Base-by-base conservation (phyloP, 1,139 yeast genomes). In the Taiozyma sp. region DNA sequence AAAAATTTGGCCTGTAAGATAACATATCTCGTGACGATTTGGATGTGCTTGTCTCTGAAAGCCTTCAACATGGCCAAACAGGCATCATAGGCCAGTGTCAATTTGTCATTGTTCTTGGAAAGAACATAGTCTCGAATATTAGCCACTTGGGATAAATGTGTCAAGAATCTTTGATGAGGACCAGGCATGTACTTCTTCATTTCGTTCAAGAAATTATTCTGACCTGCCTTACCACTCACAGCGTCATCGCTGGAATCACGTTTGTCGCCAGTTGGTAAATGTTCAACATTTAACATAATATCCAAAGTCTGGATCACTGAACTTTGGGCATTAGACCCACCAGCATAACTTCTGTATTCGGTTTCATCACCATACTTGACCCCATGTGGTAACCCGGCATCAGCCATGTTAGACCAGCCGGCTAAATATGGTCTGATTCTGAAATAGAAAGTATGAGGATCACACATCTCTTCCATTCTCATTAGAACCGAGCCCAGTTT, bases 301-400 rank as follows among this genome's bases (percentile, higher is more conserved):
- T 92, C 98, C 57, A 92, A 73, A 43, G 90, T 86, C 69, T 92
- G 97, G 54, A 92, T 87, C 58, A 91, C 74, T 3, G 97, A 89
- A 47, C 93, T 83, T 69, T 92, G 98, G 0, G 97, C 97, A 65
- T 92, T 92, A 13, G 96, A 88, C 0, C 98, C 98, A 27, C 98
- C 98, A 8, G 96, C 77, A 66, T 80, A 87, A 32, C 76, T 68
- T 55, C 88, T 75, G 50, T 83, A 85, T 24, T 62, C 68, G 1
- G 68, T 60, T 55, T 87, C 92, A 50, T 79, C 73, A 8, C 96
- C 97, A 65, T 91, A 91, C 47, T 76, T 70, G 1, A 91, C 84
- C 1, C 97, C 97, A 52, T 81, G 68, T 48, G 90, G 80, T 52
- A 92, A 75, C 0, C 97, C 97, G 1, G 87, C 91, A 55, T 83